phyloP scores from a whole-genome alignment of 805 yeast species.

The Wickerhamomyces mucosus region DNA sequence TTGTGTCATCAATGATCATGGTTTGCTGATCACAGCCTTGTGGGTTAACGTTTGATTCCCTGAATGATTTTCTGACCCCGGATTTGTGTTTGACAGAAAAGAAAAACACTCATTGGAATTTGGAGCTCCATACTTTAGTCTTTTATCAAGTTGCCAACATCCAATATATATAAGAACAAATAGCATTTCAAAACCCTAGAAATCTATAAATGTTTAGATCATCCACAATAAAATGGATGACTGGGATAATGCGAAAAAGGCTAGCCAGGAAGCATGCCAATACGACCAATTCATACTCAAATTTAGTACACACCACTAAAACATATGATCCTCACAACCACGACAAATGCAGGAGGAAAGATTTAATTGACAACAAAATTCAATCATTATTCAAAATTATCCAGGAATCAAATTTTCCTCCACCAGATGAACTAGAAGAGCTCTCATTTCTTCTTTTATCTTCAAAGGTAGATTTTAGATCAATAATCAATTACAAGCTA shows the following conservation, averaged over 20 bases:
- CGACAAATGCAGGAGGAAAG: no score
- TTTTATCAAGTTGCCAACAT: no score
- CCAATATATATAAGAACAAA: no score
- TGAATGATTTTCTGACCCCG: neutral
- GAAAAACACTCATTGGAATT: neutral
- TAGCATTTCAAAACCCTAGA: no score
- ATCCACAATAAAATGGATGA: no score
- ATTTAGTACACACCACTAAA: neutral
- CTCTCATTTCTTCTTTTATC: neutral
- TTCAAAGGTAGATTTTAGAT: neutral
- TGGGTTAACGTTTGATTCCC: no score
- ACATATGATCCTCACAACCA: neutral
- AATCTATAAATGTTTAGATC: no score
- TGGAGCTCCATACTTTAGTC: no score
- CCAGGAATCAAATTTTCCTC: neutral
- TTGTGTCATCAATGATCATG: neutral
- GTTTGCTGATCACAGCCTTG: no score
- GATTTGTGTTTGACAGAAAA: neutral
- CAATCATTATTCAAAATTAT: neutral
- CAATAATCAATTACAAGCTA: slow-evolving; percentile 4
- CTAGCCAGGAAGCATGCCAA: no score
- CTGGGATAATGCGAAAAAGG: no score
- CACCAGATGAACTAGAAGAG: neutral
- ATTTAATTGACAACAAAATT: neutral
- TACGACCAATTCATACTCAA: neutral